Percentiles rank a stretch among this genome's conserved stretches.
Evolutionary conservation across 2,329 filamentous ascomycete genomes (phyloP).

Genomic region (Arthroderma uncinatum): DNA sequence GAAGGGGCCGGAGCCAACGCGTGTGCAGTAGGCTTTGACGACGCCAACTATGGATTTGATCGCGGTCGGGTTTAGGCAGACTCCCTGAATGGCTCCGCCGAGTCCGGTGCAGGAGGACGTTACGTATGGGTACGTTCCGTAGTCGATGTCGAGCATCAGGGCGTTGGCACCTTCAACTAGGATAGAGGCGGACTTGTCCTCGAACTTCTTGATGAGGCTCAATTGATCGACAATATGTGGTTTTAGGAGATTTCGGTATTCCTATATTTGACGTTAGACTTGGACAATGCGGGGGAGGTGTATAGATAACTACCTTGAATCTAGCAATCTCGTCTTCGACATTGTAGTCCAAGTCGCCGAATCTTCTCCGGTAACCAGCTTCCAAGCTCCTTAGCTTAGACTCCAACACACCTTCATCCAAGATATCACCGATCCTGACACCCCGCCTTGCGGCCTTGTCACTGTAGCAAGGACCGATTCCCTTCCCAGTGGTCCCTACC

Average conservation of each 20-base stretch:
- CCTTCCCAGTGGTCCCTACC: slow-evolving; percentile 41
- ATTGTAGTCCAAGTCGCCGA: slow-evolving; percentile 49
- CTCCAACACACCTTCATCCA: slow-evolving; percentile 47
- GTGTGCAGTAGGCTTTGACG: slow-evolving; percentile 55
- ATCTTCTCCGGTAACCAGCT: slow-evolving; percentile 45
- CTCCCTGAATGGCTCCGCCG: slow-evolving; percentile 45
- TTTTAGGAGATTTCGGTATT: slow-evolving; percentile 28
- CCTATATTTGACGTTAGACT: slow-evolving; percentile 18
- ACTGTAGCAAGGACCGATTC: slow-evolving; percentile 50
- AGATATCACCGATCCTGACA: slow-evolving; percentile 47
- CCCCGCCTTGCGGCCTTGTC: slow-evolving; percentile 51
- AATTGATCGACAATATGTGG: slow-evolving; percentile 37
- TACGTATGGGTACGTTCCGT: slow-evolving; percentile 43
- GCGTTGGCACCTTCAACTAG: slow-evolving; percentile 55
- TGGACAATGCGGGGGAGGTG: neutral
- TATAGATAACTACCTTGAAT: slow-evolving; percentile 39
- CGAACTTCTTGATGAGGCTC: slow-evolving; percentile 43
- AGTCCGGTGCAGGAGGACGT: slow-evolving; percentile 40
- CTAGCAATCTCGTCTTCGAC: slow-evolving; percentile 48
- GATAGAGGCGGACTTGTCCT: slow-evolving; percentile 43
- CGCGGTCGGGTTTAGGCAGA: slow-evolving; percentile 47
- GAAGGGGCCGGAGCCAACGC: slow-evolving; percentile 50
- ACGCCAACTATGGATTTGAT: slow-evolving; percentile 51
- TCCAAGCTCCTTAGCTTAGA: slow-evolving; percentile 43
- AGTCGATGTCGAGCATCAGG: slow-evolving; percentile 49